Evolutionary conservation across 179 eudicot genomes (phyloP).

Genomic region (Kewa caespitosa): DNA sequence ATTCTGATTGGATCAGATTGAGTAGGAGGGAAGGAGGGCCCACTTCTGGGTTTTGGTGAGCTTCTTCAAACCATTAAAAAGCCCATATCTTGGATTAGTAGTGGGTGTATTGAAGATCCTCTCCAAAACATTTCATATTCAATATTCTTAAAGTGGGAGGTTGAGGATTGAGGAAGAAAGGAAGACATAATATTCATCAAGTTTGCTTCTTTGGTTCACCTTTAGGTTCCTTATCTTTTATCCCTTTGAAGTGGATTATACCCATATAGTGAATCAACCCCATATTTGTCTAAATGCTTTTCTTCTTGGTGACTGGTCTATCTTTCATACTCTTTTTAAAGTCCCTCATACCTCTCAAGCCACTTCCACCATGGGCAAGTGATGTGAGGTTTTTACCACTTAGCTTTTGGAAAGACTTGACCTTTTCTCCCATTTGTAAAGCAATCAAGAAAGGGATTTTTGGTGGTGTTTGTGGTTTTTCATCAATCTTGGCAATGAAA

Average conservation of each 20-base stretch:
- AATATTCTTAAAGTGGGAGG: not conserved
- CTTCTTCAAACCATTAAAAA: constrained; percentile 16
- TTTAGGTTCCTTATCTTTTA: constrained; percentile 22
- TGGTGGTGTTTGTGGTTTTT: constrained; percentile 14
- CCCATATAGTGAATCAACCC: constrained; percentile 2
- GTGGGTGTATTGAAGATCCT: not conserved
- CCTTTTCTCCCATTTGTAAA: constrained; percentile 35
- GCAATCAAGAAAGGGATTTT: constrained; percentile 32
- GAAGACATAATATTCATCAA: not conserved
- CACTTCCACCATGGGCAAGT: constrained; percentile 72
- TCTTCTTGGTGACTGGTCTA: constrained; percentile 64
- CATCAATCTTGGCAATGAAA: constrained; percentile 38
- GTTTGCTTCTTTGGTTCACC: constrained; percentile 16
- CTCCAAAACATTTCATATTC: not conserved
- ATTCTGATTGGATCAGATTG: constrained; percentile 37
- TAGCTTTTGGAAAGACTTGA: constrained; percentile 59
- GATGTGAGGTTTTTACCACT: constrained; percentile 64
- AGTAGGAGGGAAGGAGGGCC: constrained; percentile 31
- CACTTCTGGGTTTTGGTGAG: constrained; percentile 43
- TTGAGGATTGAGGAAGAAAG: not conserved
- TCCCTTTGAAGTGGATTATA: constrained; percentile 22
- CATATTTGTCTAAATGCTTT: constrained; percentile 53
- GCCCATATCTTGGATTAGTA: constrained; percentile 7
- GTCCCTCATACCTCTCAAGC: constrained; percentile 62
- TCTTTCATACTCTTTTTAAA: constrained; percentile 69